phyloP scores from a whole-genome alignment of 805 yeast species.

The Lipomyces yamadae region DNA sequence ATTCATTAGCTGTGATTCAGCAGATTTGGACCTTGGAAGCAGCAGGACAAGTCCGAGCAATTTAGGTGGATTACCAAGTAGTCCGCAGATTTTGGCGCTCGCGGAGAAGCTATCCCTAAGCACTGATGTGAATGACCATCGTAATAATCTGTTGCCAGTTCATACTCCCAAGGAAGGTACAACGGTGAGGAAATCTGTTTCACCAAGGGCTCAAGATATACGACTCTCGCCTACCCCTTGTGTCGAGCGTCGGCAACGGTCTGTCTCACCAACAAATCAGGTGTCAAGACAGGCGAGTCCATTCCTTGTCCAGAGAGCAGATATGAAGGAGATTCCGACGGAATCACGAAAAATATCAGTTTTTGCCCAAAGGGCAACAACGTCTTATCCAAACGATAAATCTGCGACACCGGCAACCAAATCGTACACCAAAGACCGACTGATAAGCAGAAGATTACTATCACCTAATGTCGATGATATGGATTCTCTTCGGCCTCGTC shows the following conservation, averaged over 20 bases:
- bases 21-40: slow-evolving; percentile 6
- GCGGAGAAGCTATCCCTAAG: not conserved
- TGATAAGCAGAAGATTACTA: slow-evolving; percentile 7
- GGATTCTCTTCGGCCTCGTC: slow-evolving; percentile 12
- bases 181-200: not conserved
- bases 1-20: not conserved
- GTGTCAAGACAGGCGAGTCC: not conserved
- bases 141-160: not conserved
- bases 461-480: slow-evolving; percentile 10
- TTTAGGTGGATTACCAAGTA: not conserved
- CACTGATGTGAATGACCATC: not conserved
- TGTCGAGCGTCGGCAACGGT: not conserved
- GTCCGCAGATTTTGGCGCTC: not conserved
- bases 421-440: not conserved
- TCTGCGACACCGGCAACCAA: not conserved
- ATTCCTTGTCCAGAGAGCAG: not conserved
- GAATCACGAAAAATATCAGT: not conserved
- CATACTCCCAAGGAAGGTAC: not conserved
- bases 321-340: not conserved
- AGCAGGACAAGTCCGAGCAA: slow-evolving; percentile 1
- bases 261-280: not conserved
- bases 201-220: not conserved
- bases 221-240: not conserved
- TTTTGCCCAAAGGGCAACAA: not conserved
- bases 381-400: not conserved